Evolutionary conservation across 805 yeast genomes (phyloP), one percentile per base, ranked within the genome.

Genomic region (Hanseniaspora vineae): DNA sequence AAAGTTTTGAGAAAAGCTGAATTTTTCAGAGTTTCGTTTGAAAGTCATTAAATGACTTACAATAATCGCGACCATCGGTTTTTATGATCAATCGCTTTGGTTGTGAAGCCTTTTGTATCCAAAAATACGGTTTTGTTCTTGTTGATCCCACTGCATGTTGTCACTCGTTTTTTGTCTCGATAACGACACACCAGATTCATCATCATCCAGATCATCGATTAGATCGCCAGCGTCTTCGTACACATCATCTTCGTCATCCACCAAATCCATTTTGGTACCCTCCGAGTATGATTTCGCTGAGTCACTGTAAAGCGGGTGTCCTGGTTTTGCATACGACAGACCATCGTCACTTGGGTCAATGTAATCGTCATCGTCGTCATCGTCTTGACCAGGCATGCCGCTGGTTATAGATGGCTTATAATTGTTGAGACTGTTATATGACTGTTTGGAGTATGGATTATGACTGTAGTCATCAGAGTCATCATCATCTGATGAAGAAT

Each of bases 311-410:
- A 81, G 61, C 6, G 85, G 81, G 55, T 80, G 77, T 39, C 71
- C 66, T 20, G 72, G 69, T 58, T 77, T 80, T 46, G 78, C 77
- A 61, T 83, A 83, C 1, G 85, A 79, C 58, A 76, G 78, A 0
- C 90, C 90, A 57, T 83, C 90, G 60, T 84, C 90, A 57, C 83
- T 81, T 1, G 90, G 89, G 58, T 83, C 89, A 55, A 76, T 77
- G 56, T 83, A 81, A 51, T 80, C 88, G 50, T 82, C 87, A 13
- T 75, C 84, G 29, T 74, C 75, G 31, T 69, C 69, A 42, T 59
- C 64, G 33, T 61, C 65, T 11, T 57, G 54, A 5, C 15, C 12
- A n/a, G 37, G 9, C 15, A 10, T 33, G 15, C 37, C 15, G 12
- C 15, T 23, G 29, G 37, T n/a, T 10, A n/a, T 6, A 33, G 15